Percentiles rank a stretch among this genome's conserved stretches.
Conservation (phyloP, 352 stramenopile genomes). For the Phytophthora multivora region DNA sequence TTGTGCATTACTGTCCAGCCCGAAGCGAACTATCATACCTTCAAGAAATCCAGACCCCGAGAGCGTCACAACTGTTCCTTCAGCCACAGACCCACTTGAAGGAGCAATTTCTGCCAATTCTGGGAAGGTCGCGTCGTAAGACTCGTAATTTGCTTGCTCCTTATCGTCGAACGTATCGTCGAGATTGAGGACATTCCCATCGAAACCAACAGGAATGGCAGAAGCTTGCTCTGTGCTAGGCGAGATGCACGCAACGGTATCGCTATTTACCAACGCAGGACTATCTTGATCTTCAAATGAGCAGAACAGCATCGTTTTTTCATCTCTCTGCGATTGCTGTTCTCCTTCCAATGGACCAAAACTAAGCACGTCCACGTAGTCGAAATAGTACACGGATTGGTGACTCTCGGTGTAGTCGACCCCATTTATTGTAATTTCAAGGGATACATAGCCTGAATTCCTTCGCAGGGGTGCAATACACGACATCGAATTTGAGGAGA, state of each 20-base stretch:
- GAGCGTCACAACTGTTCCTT: conserved; percentile 33
- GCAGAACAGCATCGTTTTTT: conserved; percentile 30
- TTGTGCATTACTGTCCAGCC: conserved; percentile 1
- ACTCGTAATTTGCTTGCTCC: conserved; percentile 14
- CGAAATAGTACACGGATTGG: conserved; percentile 40
- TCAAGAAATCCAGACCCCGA: conserved; percentile 33
- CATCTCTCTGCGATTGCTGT: conserved; percentile 5
- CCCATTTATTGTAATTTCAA: conserved; percentile 56
- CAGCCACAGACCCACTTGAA: conserved; percentile 19
- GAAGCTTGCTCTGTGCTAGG: conserved; percentile 8
- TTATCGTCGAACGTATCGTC: conserved; percentile 24
- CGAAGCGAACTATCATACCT: conserved; percentile 34
- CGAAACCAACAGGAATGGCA: conserved; percentile 25
- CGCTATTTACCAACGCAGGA: conserved; percentile 17
- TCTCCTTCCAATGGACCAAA: conserved; percentile 37
- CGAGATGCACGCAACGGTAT: conserved; percentile 24
- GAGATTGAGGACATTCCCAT: conserved; percentile 26
- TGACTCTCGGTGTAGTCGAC: conserved; percentile 45
- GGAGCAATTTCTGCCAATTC: conserved; percentile 25
- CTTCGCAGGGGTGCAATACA: conserved; percentile 31
- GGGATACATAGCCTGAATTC: conserved; percentile 28
- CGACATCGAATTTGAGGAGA: conserved; percentile 36
- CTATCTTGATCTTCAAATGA: conserved; percentile 40
- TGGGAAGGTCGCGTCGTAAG: conserved; percentile 33
- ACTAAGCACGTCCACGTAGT: conserved; percentile 24